Evolutionary conservation across 306 rosid species (phyloP).

Genomic region (Medicago lupulina): DNA sequence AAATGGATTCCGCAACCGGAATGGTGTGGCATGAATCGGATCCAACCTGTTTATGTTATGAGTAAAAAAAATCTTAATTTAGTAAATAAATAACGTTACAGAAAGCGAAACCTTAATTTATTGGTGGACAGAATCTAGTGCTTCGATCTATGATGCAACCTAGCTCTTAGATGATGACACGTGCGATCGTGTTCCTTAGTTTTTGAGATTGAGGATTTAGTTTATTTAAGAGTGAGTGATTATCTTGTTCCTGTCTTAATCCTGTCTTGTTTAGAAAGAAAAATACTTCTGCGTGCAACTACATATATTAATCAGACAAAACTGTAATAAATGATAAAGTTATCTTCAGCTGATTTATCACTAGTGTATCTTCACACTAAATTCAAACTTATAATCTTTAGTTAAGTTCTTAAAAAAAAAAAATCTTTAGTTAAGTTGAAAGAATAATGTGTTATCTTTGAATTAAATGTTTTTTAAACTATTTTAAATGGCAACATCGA

Average conservation of each 20-base stretch:
- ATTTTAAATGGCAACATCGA: not conserved
- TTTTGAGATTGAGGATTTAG: not conserved
- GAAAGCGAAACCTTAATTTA: constrained; percentile 34
- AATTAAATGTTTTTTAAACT: not conserved
- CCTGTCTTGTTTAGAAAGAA: not conserved
- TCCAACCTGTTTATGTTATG: constrained; percentile 40
- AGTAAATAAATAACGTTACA: constrained; percentile 26
- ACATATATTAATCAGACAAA: too few relatives aligned
- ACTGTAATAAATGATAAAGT: too few relatives aligned
- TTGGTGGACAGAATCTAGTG: constrained; percentile 42
- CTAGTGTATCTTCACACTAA: too few relatives aligned
- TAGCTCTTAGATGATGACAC: not conserved
- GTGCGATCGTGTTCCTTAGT: constrained; percentile 1
- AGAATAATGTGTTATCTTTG: too few relatives aligned
- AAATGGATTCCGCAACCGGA: constrained; percentile 6
- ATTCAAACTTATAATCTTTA: too few relatives aligned
- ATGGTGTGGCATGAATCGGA: constrained; percentile 41
- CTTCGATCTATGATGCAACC: constrained; percentile 18
- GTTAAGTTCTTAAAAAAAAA: too few relatives aligned
- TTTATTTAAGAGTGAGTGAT: not conserved
- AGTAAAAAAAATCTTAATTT: constrained; percentile 28
- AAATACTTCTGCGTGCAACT: too few relatives aligned
- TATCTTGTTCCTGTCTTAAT: not conserved
- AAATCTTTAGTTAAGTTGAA: too few relatives aligned
- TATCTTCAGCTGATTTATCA: too few relatives aligned